Evolutionary conservation across 2,329 filamentous ascomycete genomes (phyloP).

Genomic region (Exophiala calicioides): DNA sequence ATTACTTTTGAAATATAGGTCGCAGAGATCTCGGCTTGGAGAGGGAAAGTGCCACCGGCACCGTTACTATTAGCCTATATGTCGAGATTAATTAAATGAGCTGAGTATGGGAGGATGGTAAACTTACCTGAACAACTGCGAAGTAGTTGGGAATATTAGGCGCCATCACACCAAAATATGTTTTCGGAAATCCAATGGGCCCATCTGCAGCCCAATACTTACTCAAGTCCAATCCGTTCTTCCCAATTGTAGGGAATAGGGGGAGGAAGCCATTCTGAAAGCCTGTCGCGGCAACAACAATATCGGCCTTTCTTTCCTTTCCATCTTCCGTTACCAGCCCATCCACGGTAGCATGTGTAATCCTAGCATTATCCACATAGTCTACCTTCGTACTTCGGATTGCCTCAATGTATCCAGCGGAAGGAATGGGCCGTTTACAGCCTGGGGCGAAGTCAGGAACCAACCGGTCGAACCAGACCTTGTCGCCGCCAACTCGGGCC

Average conservation of each 20-base stretch:
- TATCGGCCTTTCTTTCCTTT: conserved; percentile 23
- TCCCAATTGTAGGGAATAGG: conserved; percentile 36
- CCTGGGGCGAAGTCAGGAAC: conserved; percentile 18
- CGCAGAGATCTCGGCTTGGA: conserved; percentile 7
- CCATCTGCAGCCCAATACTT: conserved; percentile 35
- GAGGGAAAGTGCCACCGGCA: conserved; percentile 28
- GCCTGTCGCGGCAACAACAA: conserved; percentile 39
- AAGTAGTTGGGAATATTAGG: conserved; percentile 37
- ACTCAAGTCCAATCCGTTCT: conserved; percentile 32
- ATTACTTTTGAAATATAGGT: conserved; percentile 15
- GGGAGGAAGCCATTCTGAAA: conserved; percentile 36
- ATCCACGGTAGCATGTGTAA: conserved; percentile 58
- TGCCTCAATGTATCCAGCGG: conserved; percentile 67
- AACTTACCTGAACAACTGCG: conserved; percentile 11
- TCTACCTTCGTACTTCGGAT: conserved; percentile 61
- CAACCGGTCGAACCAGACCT: conserved; percentile 10
- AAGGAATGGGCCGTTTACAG: conserved; percentile 51
- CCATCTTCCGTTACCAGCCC: conserved; percentile 40
- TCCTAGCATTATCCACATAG: conserved; percentile 57
- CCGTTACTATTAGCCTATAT: conserved; percentile 33
- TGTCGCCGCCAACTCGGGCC: conserved; percentile 1
- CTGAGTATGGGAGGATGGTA: background rate
- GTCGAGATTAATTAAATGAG: conserved; percentile 20
- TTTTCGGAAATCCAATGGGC: conserved; percentile 30
- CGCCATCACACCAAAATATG: conserved; percentile 37